These are phyloP conservation scores for Phyllostachys edulis DNA, from an alignment of 176 grass and related monocot genomes.

Conservation along the genomic window DNA sequence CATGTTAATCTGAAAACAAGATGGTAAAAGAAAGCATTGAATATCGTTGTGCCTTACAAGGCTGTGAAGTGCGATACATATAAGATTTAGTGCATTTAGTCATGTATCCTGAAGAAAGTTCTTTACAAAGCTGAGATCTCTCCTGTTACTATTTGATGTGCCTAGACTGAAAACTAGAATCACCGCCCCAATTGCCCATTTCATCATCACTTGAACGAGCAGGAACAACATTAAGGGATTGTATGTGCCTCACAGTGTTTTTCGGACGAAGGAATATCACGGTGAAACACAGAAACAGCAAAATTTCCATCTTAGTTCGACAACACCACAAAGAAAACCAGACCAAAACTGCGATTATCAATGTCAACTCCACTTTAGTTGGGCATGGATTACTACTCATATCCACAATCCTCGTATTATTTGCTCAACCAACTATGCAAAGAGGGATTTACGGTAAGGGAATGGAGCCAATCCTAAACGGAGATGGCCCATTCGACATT, in stretches of 20 bases:
- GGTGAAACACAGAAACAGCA: not conserved
- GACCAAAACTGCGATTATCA: slow-evolving; percentile 36
- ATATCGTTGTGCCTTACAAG: not conserved
- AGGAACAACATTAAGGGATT: not conserved
- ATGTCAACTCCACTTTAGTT: slow-evolving; percentile 39
- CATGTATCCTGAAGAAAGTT: too few species aligned
- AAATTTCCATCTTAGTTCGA: not conserved
- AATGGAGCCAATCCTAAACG: slow-evolving; percentile 51
- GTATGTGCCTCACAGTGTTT: not conserved
- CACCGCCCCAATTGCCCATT: not conserved
- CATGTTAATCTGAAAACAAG: not conserved
- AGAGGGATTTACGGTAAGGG: slow-evolving; percentile 30
- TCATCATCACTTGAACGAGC: not conserved
- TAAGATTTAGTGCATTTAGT: too few species aligned
- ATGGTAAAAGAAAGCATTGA: not conserved
- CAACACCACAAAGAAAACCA: not conserved
- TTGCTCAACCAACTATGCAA: slow-evolving; percentile 48
- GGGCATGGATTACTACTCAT: slow-evolving; percentile 28
- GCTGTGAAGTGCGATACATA: too few species aligned
- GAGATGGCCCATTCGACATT: slow-evolving; percentile 50
- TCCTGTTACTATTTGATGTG: not conserved
- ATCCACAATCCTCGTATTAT: slow-evolving; percentile 53
- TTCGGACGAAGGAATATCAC: not conserved
- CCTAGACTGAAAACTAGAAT: not conserved
- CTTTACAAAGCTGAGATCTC: not conserved